phyloP scores from a whole-genome alignment of 2,329 filamentous ascomycete genomes.

The Microdochium nivale region DNA sequence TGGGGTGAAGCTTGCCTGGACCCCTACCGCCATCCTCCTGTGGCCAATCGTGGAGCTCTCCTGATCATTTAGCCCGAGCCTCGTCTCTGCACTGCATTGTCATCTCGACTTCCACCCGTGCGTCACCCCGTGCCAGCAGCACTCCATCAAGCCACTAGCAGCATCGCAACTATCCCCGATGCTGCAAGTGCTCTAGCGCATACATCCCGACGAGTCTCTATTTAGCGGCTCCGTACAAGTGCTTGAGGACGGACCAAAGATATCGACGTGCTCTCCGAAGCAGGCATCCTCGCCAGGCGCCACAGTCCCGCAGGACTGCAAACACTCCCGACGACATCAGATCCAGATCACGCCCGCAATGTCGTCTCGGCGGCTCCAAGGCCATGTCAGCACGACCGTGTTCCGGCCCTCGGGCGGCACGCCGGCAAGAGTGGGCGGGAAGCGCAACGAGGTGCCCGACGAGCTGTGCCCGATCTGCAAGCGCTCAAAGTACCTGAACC shows the following conservation, averaged over 20 bases:
- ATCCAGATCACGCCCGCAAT: not conserved
- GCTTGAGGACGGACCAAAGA: not conserved
- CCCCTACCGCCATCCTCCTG: not conserved
- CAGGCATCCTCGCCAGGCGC: not conserved
- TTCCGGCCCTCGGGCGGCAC: not conserved
- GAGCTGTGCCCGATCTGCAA: constrained; percentile 98
- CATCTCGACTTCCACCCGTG: too few relatives aligned
- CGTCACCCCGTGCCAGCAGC: too few relatives aligned
- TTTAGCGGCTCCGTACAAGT: too few relatives aligned
- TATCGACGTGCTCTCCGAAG: not conserved
- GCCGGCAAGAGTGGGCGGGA: not conserved
- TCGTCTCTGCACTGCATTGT: too few relatives aligned
- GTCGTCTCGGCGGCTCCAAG: not conserved
- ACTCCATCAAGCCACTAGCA: too few relatives aligned
- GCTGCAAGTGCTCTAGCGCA: too few relatives aligned
- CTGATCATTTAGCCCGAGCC: not conserved
- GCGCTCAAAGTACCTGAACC: constrained; percentile 90
- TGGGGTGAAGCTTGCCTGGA: not conserved
- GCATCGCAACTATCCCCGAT: too few relatives aligned
- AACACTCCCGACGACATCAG: not conserved
- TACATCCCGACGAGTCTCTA: not conserved
- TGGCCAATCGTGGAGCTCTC: not conserved
- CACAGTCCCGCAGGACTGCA: too few relatives aligned
- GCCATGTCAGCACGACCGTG: not conserved
- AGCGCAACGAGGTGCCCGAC: constrained; percentile 23